These are phyloP conservation scores for Sphenostylis stenocarpa DNA, from an alignment of 306 rosid species.

Conservation along the genomic window DNA sequence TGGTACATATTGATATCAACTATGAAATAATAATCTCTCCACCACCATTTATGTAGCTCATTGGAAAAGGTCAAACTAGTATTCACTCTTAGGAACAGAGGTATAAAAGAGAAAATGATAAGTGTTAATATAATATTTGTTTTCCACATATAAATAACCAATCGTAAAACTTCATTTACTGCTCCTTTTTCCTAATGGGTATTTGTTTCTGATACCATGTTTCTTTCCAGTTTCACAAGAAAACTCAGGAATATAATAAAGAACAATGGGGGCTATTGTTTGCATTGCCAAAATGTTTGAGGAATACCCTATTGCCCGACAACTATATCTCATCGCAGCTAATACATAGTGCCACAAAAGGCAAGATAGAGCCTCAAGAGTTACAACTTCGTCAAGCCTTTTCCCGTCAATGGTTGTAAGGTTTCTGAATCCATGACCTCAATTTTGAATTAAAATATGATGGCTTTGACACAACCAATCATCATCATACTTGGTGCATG, in stretches of 20 bases:
- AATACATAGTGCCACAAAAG: neutral
- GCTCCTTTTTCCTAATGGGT: neutral
- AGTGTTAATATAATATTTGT: no score
- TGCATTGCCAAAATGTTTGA: neutral
- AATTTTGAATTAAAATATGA: neutral
- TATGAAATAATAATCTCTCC: no score
- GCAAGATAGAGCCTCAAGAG: neutral
- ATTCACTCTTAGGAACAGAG: no score
- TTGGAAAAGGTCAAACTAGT: no score
- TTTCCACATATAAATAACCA: no score
- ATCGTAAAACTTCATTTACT: neutral
- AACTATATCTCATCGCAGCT: neutral
- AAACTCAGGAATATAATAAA: neutral
- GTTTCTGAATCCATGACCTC: neutral
- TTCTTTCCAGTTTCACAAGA: neutral
- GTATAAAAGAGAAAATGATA: no score
- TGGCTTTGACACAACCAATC: neutral
- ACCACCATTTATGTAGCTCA: no score
- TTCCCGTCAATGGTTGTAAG: no score
- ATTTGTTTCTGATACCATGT: neutral
- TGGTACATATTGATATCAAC: no score
- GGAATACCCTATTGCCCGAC: neutral
- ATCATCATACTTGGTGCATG: neutral
- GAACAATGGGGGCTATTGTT: neutral
- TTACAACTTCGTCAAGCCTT: no score